Evolutionary conservation across 768 basidiomycete species (phyloP).

Genomic region (Panaeolus papilionaceus): DNA sequence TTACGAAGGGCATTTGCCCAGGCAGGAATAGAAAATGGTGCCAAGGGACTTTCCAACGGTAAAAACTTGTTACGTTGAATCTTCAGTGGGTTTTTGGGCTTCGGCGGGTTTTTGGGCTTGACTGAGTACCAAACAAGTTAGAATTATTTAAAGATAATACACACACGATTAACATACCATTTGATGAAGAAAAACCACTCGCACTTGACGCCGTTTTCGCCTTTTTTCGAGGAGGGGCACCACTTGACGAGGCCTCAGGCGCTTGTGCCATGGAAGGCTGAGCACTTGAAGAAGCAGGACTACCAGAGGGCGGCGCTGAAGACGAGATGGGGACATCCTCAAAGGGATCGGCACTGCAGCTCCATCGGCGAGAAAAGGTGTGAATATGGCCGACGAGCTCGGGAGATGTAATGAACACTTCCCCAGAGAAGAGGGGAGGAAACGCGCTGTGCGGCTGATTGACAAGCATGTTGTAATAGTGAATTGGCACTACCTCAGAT

Average conservation of each 20-base stretch:
- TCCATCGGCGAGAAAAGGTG: slow-evolving; percentile 5
- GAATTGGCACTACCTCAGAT: not conserved
- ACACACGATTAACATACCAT: too few species aligned
- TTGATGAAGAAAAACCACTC: too few species aligned
- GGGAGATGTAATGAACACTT: not conserved
- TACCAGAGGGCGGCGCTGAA: not conserved
- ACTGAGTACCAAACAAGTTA: not conserved
- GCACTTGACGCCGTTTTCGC: not conserved
- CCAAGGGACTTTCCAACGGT: slow-evolving; percentile 1
- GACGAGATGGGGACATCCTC: not conserved
- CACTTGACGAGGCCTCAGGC: not conserved
- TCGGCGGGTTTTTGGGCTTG: not conserved
- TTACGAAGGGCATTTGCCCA: too few species aligned
- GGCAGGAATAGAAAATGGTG: not conserved
- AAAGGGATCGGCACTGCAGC: slow-evolving; percentile 2
- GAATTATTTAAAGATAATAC: not conserved
- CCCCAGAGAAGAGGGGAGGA: not conserved
- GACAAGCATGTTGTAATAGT: not conserved
- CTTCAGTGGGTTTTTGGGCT: not conserved
- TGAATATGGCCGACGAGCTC: not conserved
- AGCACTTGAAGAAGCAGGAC: not conserved
- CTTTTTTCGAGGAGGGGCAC: not conserved
- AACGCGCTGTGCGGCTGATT: not conserved
- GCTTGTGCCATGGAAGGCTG: not conserved
- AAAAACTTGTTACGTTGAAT: slow-evolving; percentile 8